Evolutionary conservation across 148 eudicot genomes (phyloP), one percentile per base, ranked within the genome.

Genomic region (Rhododendron molle): DNA sequence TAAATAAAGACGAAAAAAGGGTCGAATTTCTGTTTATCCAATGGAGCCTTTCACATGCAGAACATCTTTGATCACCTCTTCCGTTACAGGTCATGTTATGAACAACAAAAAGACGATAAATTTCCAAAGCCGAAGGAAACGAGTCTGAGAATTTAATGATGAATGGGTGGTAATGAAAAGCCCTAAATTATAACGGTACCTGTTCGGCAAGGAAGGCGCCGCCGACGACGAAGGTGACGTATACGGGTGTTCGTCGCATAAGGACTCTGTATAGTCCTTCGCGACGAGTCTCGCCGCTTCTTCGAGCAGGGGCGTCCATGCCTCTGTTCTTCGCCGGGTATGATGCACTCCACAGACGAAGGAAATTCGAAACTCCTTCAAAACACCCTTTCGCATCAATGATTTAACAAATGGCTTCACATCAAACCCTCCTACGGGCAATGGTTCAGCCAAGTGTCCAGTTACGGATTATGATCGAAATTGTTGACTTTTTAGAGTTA

Each of bases 171-270:
- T 28, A 26, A 71, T 28, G 13, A 5, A 77, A 32, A 16, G 21
- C 36, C 14, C 54, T 76, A 38, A 76, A 50, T 12, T 50, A 52
- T 52, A 52, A 3, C 30, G 85, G 56, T 8, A 88, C 95, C 86
- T 93, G 90, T 90, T 94, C 98, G 69, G 93, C 94, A 82, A 87
- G 40, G 85, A 93, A 92, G 74, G 97, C 95, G 60, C 97, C 95
- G 87, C 89, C 92, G 91, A 94, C 90, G 87, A 94, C 91, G 89
- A 94, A 94, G 34, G 97, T 94, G 89, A 89, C 95, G 78, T 93
- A 93, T 81, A 94, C 88, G 73, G 95, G 88, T 77, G 89, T 94
- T 2, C 95, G 94, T 81, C 97, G 95, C 95, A 94, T 93, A 7
- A 94, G 16, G 13, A 92, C 86, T 49, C 87, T 89, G 91, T 94